These are phyloP conservation scores for Thecamonas trahens DNA, from an alignment of 78 protist genomes.

Conservation along the genomic window DNA sequence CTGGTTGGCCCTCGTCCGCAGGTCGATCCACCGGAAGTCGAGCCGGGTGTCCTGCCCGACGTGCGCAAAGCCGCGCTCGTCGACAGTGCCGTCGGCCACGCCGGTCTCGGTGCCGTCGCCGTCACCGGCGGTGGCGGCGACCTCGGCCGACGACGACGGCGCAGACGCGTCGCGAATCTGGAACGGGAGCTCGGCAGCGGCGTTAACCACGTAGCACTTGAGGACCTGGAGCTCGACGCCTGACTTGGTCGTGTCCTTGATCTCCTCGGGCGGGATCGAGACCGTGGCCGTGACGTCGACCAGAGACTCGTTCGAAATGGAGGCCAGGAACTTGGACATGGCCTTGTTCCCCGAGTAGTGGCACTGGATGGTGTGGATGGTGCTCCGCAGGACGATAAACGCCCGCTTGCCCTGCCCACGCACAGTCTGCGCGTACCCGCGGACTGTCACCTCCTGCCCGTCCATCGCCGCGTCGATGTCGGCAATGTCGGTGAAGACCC, in stretches of 20 bases:
- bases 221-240: slow-evolving; percentile 68
- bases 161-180: slow-evolving; percentile 69
- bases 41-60: slow-evolving; percentile 70
- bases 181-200: slow-evolving; percentile 55
- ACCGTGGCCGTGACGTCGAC: slow-evolving; percentile 81
- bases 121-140: background rate
- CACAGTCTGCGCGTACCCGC: slow-evolving; percentile 6
- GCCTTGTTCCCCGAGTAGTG: slow-evolving; percentile 34
- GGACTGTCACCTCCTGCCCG: slow-evolving; percentile 6
- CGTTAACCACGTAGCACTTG: slow-evolving; percentile 12
- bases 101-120: background rate
- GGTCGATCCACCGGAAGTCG: slow-evolving; percentile 81
- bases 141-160: slow-evolving; percentile 4
- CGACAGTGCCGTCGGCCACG: slow-evolving; percentile 6
- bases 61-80: slow-evolving; percentile 13
- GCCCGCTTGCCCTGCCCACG: slow-evolving; percentile 37
- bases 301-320: slow-evolving; percentile 65
- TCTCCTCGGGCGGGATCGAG: slow-evolving; percentile 19
- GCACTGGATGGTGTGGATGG: slow-evolving; percentile 65
- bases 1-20: slow-evolving; percentile 86
- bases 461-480: background rate
- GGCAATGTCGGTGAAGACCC: background rate
- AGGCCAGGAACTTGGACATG: slow-evolving; percentile 59
- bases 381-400: slow-evolving; percentile 76
- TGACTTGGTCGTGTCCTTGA: slow-evolving; percentile 57